Evolutionary conservation across 352 stramenopile genomes (phyloP).

Genomic region (Phytophthora pistaciae): DNA sequence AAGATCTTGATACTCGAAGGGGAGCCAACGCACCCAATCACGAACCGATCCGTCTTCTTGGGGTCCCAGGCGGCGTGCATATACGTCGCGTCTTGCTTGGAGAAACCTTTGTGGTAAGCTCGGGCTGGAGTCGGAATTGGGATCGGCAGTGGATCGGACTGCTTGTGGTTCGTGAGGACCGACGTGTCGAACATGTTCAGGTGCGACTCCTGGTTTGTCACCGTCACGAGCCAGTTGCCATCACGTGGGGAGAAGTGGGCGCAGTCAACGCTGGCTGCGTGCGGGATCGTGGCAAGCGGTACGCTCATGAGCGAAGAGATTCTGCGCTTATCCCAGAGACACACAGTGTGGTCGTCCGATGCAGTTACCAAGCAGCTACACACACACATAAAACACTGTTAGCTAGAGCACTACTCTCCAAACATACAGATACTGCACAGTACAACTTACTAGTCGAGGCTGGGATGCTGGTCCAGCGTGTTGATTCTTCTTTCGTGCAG

Average conservation of each 20-base stretch:
- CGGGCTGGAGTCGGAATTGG: conserved; percentile 34
- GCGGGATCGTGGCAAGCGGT: conserved; percentile 56
- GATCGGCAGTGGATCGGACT: conserved; percentile 37
- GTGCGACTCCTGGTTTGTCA: conserved; percentile 64
- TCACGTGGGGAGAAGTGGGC: conserved; percentile 75
- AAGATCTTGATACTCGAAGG: conserved; percentile 78
- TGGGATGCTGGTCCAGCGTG: conserved; percentile 74
- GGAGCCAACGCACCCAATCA: conserved; percentile 72
- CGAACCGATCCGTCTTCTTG: conserved; percentile 61
- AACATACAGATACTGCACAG: background rate
- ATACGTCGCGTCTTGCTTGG: conserved; percentile 7
- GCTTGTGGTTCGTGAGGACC: conserved; percentile 14
- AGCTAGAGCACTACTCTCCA: background rate
- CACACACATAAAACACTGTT: background rate
- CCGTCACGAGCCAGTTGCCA: conserved; percentile 66
- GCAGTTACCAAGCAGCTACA: conserved; percentile 71
- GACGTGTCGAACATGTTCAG: conserved; percentile 66
- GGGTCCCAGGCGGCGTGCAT: conserved; percentile 77
- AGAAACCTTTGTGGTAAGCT: conserved; percentile 54
- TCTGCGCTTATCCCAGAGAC: conserved; percentile 75
- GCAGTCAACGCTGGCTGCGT: conserved; percentile 68
- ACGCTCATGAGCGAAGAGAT: conserved; percentile 41
- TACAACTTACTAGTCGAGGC: conserved; percentile 52
- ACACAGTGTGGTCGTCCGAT: conserved; percentile 68
- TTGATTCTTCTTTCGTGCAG: conserved; percentile 79